These are phyloP conservation scores for Rosa persica DNA, from an alignment of 306 rosid genomes.

Conservation along the genomic window DNA sequence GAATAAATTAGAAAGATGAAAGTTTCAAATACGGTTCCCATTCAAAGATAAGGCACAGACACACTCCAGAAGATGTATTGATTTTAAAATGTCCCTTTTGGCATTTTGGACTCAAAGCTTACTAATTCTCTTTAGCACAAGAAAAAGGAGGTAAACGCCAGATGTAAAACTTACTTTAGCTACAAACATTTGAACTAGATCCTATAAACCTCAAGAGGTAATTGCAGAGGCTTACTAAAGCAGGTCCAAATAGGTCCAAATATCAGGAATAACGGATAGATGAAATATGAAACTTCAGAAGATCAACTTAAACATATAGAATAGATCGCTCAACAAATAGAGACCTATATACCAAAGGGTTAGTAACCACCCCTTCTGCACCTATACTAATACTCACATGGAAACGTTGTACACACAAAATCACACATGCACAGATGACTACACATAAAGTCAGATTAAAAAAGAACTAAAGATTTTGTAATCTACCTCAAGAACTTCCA, in stretches of 20 bases:
- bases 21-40: slow-evolving; percentile 12
- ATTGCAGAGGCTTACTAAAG: neutral
- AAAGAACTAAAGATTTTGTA: slow-evolving; percentile 10
- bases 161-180: neutral
- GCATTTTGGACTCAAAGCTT: neutral
- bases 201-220: neutral
- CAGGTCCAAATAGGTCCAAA: neutral
- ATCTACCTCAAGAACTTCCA: slow-evolving; percentile 82
- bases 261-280: neutral
- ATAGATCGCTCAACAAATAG: neutral
- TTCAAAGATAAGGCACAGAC: slow-evolving; percentile 12
- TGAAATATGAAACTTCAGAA: neutral
- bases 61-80: slow-evolving; percentile 5
- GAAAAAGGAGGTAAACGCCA: neutral
- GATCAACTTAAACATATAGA: neutral
- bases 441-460: neutral
- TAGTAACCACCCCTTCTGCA: neutral
- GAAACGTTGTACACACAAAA: neutral
- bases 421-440: neutral
- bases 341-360: neutral
- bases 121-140: neutral
- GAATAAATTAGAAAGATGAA: slow-evolving; percentile 16
- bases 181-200: neutral
- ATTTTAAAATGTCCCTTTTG: neutral
- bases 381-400: neutral